A percentile compares a stretch with the other conserved stretches of the same genome.
These are phyloP conservation scores for Cicer pinnatifidum DNA, from an alignment of 306 rosid genomes.

Conservation along the genomic window DNA sequence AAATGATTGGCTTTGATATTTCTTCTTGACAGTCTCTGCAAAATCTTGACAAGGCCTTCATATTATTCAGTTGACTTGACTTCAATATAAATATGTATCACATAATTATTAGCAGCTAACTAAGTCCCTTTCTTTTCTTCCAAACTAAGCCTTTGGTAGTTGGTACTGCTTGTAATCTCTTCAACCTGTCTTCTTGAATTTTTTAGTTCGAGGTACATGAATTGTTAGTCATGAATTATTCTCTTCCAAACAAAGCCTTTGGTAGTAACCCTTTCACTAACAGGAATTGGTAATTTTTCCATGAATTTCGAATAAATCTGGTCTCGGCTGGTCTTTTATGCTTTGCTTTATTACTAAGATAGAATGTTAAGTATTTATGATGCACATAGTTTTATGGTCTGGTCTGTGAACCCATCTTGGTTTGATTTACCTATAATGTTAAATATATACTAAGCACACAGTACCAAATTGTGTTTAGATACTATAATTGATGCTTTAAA, in stretches of 20 bases:
- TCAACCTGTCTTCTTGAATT: conserved; percentile 1
- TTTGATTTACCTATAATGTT: too few relatives aligned
- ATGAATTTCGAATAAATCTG: background rate
- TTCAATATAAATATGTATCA: background rate
- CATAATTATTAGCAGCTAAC: background rate
- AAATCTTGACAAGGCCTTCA: conserved; percentile 15
- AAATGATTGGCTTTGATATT: conserved; percentile 11
- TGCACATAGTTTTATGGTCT: background rate
- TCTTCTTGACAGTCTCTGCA: background rate
- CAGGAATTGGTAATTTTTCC: background rate
- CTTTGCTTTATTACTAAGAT: too few relatives aligned
- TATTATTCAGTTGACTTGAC: background rate
- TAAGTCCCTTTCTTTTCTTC: background rate
- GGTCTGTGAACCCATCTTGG: background rate
- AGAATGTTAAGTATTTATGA: too few relatives aligned
- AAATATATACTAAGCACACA: too few relatives aligned
- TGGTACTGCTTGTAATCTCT: conserved; percentile 1
- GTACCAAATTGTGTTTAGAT: too few relatives aligned
- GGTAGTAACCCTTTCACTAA: too few relatives aligned
- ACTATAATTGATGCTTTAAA: too few relatives aligned
- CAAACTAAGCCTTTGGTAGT: conserved; percentile 9
- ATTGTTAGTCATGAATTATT: too few relatives aligned
- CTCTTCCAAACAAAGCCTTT: too few relatives aligned
- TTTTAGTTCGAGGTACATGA: background rate
- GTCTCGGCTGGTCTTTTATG: background rate